Percentiles rank a stretch among this genome's conserved stretches.
Conservation (phyloP, 2,329 filamentous ascomycete species). For the Fusarium illudens region DNA sequence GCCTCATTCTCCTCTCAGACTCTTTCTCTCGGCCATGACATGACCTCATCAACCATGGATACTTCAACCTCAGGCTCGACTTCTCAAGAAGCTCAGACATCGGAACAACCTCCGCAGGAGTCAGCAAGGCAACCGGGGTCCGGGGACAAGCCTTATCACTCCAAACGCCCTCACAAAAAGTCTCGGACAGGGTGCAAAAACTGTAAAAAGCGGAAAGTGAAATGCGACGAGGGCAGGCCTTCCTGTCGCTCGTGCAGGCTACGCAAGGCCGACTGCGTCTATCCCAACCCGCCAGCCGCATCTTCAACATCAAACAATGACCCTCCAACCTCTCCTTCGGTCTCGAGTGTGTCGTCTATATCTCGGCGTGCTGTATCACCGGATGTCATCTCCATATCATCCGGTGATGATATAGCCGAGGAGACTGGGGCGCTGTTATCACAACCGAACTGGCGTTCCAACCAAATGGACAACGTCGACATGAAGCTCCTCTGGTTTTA, state of each 20-base stretch:
- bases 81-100: background rate
- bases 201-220: constrained; percentile 58
- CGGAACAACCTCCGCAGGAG: constrained; percentile 19
- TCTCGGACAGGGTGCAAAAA: constrained; percentile 62
- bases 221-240: constrained; percentile 61
- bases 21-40: background rate
- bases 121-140: constrained; percentile 9
- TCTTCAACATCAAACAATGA: background rate
- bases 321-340: background rate
- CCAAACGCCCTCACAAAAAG: constrained; percentile 65
- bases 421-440: constrained; percentile 24
- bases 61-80: background rate
- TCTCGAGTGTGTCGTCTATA: background rate
- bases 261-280: constrained; percentile 59
- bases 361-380: constrained; percentile 7
- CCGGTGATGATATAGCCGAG: constrained; percentile 15
- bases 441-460: constrained; percentile 45
- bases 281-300: constrained; percentile 44
- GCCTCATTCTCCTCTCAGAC: background rate
- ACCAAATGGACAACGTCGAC: constrained; percentile 51
- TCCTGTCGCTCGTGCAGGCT: constrained; percentile 59
- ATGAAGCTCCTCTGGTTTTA: constrained; percentile 67
- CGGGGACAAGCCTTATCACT: constrained; percentile 44
- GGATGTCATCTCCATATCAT: constrained; percentile 10
- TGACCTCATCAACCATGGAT: constrained; percentile 13